Evolutionary conservation across 176 grass and related monocot species (phyloP).

Genomic region (Zoysia pacifica): DNA sequence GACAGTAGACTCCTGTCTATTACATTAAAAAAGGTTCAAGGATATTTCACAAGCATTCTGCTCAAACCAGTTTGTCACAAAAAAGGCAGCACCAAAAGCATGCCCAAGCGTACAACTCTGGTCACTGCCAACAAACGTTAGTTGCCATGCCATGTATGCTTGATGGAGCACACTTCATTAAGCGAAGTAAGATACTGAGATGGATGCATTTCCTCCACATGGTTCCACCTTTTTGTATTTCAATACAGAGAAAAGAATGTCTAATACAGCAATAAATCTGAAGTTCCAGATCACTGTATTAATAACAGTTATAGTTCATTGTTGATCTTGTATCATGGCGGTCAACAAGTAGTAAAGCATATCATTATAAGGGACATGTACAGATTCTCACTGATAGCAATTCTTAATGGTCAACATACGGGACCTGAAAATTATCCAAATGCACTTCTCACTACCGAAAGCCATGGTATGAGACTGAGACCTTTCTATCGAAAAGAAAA

Average conservation of each 20-base stretch:
- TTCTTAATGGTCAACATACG: not conserved
- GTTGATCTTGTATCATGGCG: not conserved
- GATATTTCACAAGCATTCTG: not conserved
- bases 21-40: not conserved
- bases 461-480: not conserved
- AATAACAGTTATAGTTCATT: not conserved
- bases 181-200: not conserved
- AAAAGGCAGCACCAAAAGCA: constrained; percentile 28
- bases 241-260: not conserved
- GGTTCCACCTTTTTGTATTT: not conserved
- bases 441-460: not conserved
- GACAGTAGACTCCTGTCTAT: not conserved
- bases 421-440: not conserved
- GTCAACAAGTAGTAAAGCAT: not conserved
- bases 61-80: constrained; percentile 14
- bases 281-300: not conserved
- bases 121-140: constrained; percentile 9
- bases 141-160: not conserved
- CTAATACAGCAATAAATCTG: not conserved
- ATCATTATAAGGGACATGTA: not conserved
- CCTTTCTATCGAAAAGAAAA: not conserved
- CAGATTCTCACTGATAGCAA: not conserved
- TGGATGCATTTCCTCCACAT: not conserved
- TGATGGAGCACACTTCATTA: constrained; percentile 6
- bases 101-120: constrained; percentile 18